phyloP scores from a whole-genome alignment of 179 eudicot species.

The Vitellaria paradoxa region DNA sequence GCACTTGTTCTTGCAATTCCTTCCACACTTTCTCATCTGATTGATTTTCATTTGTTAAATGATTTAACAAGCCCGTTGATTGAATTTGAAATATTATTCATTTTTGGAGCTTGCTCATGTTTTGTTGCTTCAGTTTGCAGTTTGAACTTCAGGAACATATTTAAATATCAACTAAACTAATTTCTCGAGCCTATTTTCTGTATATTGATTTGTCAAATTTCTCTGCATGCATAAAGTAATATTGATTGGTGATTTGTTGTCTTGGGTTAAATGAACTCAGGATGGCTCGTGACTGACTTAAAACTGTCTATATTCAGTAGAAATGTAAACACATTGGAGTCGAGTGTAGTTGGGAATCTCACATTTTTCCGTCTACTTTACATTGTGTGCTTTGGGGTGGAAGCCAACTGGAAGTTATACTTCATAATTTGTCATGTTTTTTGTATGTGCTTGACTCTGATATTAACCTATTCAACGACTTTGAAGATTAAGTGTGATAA shows the following conservation, averaged over 20 bases:
- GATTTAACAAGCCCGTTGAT: neutral
- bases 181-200: neutral
- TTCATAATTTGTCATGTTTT: neutral
- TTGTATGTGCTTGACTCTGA: neutral
- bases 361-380: neutral
- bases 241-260: conserved; percentile 1
- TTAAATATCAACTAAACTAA: neutral
- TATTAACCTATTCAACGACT: neutral
- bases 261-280: neutral
- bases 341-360: conserved; percentile 3
- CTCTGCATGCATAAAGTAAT: neutral
- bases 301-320: neutral
- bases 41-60: neutral
- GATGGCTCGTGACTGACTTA: neutral
- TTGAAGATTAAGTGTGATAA: neutral
- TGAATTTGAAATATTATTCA: neutral
- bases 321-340: neutral
- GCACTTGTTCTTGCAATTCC: neutral
- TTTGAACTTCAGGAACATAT: conserved; percentile 3
- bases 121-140: neutral
- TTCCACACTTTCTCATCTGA: neutral
- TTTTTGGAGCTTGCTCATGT: neutral
- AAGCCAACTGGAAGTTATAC: neutral
- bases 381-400: neutral
- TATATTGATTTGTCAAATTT: neutral